Base-by-base conservation (phyloP, 2,329 filamentous ascomycete species). In the Thielaviopsis punctulata region DNA sequence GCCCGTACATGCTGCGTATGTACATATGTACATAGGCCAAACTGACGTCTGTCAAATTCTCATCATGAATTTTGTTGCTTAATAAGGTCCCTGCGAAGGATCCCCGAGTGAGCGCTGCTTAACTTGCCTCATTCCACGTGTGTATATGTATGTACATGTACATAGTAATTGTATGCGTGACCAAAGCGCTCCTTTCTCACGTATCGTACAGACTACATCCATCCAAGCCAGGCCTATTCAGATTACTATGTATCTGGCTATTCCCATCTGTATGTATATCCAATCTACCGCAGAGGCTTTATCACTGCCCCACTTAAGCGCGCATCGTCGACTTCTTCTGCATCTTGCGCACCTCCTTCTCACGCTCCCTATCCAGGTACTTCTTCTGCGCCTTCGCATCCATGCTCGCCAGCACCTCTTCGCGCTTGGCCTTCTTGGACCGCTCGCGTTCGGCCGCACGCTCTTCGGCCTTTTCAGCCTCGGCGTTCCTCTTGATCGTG, bases 401-500 rank as follows among this genome's bases (percentile, higher is more conserved):
- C 61, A 90, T 75, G 12, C 75, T 75, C 61, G 81, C 84, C 57
- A 92, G 74, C 63, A 89, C 80, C 59, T 82, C 80, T 61, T 95
- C 90, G 51, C 89, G 79, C 76, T 96, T 93, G 62, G 84, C 80
- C 71, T 95, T 95, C 68, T 83, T 89, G 65, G 82, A 71, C 67
- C 77, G 79, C 63, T 87, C 83, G 57, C 83, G 75, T 69, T 87
- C 82, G 19, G 73, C 60, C 46, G 80, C 76, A 22, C 86, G 74
- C 71, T 89, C 83, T 69, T 89, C 85, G 63, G 79, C 83, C 72
- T 87, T 87, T 62, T 80, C 76, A 56, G 86, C 86, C 58, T 95
- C 87, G 51, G 82, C 79, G 0, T 77, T 70, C 68, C 85, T 88
- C 65, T 84, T 80, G 62, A 98, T 80, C 69, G 84, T 84, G 62